phyloP scores from a whole-genome alignment of 2,329 filamentous ascomycete species.

The Fusarium setosum region DNA sequence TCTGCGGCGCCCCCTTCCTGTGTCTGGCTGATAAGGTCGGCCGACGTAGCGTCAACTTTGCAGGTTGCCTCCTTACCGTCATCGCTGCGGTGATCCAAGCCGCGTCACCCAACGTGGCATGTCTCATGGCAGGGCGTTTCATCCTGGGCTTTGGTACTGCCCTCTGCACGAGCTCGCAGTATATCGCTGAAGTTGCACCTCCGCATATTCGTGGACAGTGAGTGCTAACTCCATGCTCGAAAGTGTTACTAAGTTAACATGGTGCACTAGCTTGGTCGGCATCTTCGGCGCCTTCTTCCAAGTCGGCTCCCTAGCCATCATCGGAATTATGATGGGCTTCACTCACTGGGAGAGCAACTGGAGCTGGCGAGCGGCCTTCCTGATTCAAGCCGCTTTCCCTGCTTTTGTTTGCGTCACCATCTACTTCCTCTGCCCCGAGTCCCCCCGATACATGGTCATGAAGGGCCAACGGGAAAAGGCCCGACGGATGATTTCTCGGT shows the following conservation, averaged over 20 bases:
- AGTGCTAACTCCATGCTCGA: neutral
- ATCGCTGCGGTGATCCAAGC: constrained; percentile 36
- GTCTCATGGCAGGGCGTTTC: constrained; percentile 35
- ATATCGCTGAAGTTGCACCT: constrained; percentile 37
- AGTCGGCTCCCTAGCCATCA: constrained; percentile 34
- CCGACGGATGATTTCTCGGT: constrained; percentile 27
- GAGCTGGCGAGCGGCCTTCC: constrained; percentile 37
- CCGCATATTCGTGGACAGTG: constrained; percentile 34
- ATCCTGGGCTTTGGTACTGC: constrained; percentile 37
- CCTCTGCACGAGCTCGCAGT: constrained; percentile 38
- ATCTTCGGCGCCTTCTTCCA: constrained; percentile 40
- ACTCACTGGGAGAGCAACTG: constrained; percentile 37
- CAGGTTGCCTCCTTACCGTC: constrained; percentile 31
- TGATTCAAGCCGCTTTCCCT: constrained; percentile 36
- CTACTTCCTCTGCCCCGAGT: constrained; percentile 38
- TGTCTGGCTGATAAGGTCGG: constrained; percentile 33
- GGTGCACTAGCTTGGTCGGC: constrained; percentile 20
- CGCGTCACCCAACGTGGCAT: constrained; percentile 28
- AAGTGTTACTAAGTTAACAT: neutral
- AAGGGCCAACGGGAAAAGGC: constrained; percentile 35
- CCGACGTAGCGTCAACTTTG: constrained; percentile 38
- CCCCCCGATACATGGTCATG: constrained; percentile 39
- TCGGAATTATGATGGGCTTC: constrained; percentile 40
- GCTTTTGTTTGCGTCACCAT: constrained; percentile 32
- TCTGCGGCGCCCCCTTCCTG: constrained; percentile 38